Evolutionary conservation across 306 rosid genomes (phyloP).

Genomic region (Sicyos edulis): DNA sequence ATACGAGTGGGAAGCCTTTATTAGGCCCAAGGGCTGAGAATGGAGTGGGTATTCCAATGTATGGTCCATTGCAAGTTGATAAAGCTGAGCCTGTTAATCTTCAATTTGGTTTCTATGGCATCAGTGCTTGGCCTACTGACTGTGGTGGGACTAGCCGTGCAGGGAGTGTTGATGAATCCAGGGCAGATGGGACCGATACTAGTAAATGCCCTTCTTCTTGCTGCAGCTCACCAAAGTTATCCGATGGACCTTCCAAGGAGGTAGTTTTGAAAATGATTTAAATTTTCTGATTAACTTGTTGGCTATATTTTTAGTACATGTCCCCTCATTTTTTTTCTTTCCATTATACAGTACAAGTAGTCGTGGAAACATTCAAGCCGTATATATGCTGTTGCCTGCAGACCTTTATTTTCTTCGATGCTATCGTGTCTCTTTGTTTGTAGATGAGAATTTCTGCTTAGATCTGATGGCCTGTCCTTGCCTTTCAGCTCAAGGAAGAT

Average conservation of each 20-base stretch:
- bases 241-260: conserved; percentile 81
- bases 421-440: not conserved
- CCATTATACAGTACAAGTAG: not conserved
- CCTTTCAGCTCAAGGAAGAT: conserved; percentile 72
- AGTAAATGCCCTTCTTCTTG: conserved; percentile 75
- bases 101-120: conserved; percentile 90
- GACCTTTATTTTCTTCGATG: not conserved
- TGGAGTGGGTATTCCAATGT: conserved; percentile 33
- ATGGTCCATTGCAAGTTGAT: conserved; percentile 37
- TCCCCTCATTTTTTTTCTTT: not conserved
- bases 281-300: not conserved
- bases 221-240: conserved; percentile 89
- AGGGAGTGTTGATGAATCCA: conserved; percentile 87
- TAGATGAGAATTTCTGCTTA: not conserved
- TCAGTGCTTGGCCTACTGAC: conserved; percentile 94
- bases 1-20: conserved; percentile 54
- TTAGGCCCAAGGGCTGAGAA: conserved; percentile 45
- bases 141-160: conserved; percentile 89
- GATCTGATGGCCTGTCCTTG: conserved; percentile 1
- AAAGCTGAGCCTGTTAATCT: conserved; percentile 86
- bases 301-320: not conserved
- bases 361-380: conserved; percentile 2
- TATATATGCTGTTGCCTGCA: too few species aligned
- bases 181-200: conserved; percentile 68
- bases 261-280: conserved; percentile 29